Percentiles rank a stretch among this genome's conserved stretches.
phyloP scores from a whole-genome alignment of 805 yeast species.

The Tetrapisispora taiwanensis region DNA sequence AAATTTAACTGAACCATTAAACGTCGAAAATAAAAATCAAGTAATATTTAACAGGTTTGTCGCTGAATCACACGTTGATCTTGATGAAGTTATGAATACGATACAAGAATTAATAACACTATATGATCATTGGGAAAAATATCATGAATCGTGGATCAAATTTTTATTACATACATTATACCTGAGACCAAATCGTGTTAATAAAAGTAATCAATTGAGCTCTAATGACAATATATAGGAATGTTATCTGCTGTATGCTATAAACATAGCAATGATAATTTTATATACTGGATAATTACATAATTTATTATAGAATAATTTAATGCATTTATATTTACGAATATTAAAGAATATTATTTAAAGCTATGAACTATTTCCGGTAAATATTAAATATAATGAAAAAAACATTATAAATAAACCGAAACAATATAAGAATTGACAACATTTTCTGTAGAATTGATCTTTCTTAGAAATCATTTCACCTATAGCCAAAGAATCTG shows the following conservation, averaged over 20 bases:
- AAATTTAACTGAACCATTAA: not conserved
- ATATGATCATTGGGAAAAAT: constrained; percentile 81
- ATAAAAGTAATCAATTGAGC: not conserved
- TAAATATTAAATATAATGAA: constrained; percentile 2
- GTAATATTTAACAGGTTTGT: constrained; percentile 36
- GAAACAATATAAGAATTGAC: constrained; percentile 51
- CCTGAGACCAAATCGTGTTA: constrained; percentile 9
- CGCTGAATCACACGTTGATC: constrained; percentile 65
- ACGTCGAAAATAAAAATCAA: constrained; percentile 7
- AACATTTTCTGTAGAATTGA: constrained; percentile 32
- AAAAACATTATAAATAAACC: constrained; percentile 62
- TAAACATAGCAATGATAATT: too few relatives aligned
- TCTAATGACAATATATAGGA: not conserved
- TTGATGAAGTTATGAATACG: constrained; percentile 68
- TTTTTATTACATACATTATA: constrained; percentile 27
- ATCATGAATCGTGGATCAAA: constrained; percentile 55
- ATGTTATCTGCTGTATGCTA: too few relatives aligned
- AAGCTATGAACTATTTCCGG: not conserved
- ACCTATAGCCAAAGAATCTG: constrained; percentile 22
- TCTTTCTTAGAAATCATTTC: constrained; percentile 23
- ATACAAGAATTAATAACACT: constrained; percentile 75
- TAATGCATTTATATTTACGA: not conserved
- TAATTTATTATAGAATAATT: not conserved
- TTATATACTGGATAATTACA: not conserved
- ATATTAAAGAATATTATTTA: not conserved